Conservation (phyloP, 768 basidiomycete genomes). For the Hygrophoropsis aurantiaca region DNA sequence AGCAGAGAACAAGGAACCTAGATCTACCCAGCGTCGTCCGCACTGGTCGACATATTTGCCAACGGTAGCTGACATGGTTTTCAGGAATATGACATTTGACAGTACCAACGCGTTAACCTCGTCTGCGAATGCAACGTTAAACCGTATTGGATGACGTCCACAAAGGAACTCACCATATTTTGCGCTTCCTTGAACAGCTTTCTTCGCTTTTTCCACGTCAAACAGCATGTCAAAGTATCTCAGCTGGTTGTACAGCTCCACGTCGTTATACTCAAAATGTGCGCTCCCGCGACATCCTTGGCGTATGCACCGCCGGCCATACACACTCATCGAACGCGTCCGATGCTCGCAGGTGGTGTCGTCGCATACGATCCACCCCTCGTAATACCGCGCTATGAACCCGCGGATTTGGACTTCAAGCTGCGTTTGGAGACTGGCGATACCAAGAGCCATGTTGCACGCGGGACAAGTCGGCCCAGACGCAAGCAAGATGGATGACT, state of each 20-base stretch:
- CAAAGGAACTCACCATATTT: constrained; percentile 35
- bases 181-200: constrained; percentile 47
- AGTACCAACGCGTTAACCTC: constrained; percentile 49
- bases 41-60: constrained; percentile 84
- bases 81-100: constrained; percentile 53
- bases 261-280: constrained; percentile 71
- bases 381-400: constrained; percentile 80
- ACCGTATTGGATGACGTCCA: not conserved
- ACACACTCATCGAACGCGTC: constrained; percentile 94
- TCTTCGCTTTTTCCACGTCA: constrained; percentile 62
- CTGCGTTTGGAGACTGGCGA: constrained; percentile 74
- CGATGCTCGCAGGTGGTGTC: constrained; percentile 80
- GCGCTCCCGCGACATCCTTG: constrained; percentile 10
- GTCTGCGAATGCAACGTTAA: constrained; percentile 38
- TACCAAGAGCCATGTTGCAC: constrained; percentile 54
- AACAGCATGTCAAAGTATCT: constrained; percentile 82
- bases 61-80: constrained; percentile 53
- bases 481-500: constrained; percentile 65
- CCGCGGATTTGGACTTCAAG: constrained; percentile 84
- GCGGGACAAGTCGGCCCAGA: constrained; percentile 70
- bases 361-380: constrained; percentile 86
- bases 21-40: constrained; percentile 87
- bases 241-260: constrained; percentile 85
- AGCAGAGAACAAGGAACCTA: constrained; percentile 77
- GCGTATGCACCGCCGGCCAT: constrained; percentile 74